phyloP scores from a whole-genome alignment of 2,329 filamentous ascomycete species.

The Aspergillus floridensis region DNA sequence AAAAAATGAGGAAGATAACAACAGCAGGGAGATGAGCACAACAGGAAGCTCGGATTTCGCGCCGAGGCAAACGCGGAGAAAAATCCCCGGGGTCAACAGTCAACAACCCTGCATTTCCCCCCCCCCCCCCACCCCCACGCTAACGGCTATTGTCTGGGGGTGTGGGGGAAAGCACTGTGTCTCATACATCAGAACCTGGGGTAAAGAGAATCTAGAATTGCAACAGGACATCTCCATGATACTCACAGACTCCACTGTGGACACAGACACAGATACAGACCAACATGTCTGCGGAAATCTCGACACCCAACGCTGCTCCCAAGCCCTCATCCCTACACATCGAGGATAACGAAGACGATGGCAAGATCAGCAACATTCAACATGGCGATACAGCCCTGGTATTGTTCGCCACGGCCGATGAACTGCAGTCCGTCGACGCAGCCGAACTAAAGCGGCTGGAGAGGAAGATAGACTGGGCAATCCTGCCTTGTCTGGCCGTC shows the following conservation, averaged over 20 bases:
- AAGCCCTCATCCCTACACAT: neutral
- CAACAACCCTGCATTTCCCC: neutral
- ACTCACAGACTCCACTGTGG: neutral
- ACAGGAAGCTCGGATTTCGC: neutral
- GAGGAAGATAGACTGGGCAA: constrained; percentile 10
- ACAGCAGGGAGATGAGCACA: neutral
- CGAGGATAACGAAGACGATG: neutral
- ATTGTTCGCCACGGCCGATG: neutral
- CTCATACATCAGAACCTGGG: neutral
- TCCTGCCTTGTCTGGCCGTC: constrained; percentile 10
- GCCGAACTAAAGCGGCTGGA: neutral
- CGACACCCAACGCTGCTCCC: neutral
- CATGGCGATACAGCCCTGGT: constrained; percentile 4
- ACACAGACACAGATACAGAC: neutral
- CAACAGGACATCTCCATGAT: neutral
- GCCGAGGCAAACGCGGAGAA: constrained; percentile 4
- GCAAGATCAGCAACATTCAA: neutral
- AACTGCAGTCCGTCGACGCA: neutral
- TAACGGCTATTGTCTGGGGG: neutral
- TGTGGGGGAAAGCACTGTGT: neutral
- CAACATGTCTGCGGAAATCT: neutral
- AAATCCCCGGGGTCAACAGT: neutral
- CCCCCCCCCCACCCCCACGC: no score
- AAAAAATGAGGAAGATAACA: neutral
- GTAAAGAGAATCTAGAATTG: neutral